Conservation (phyloP, 1,284 basidiomycete species). For the Pseudomicrostroma phylloplanum region DNA sequence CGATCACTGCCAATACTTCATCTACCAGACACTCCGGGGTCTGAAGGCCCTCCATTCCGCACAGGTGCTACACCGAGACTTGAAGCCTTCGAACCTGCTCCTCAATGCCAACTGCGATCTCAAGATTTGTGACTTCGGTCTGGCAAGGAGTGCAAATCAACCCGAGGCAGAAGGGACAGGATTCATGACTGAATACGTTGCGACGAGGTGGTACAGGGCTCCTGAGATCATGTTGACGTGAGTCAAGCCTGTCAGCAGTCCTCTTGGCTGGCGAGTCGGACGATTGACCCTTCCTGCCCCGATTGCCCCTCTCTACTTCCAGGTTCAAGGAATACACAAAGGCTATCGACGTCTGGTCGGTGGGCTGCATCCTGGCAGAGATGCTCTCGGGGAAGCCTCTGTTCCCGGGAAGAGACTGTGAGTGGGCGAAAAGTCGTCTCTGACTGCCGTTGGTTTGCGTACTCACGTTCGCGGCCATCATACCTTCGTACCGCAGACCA, state of each 20-base stretch:
- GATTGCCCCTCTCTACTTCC: background rate
- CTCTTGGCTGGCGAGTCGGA: too few species aligned
- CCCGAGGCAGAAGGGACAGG: conserved; percentile 47
- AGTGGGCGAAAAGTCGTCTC: conserved; percentile 7
- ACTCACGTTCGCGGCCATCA: background rate
- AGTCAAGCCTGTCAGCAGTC: conserved; percentile 5
- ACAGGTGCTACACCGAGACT: conserved; percentile 47
- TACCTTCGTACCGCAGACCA: conserved; percentile 29
- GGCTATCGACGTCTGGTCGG: conserved; percentile 65
- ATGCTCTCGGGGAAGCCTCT: conserved; percentile 84
- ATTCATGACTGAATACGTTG: conserved; percentile 51
- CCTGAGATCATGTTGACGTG: conserved; percentile 50
- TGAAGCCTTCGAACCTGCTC: conserved; percentile 46
- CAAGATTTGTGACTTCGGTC: conserved; percentile 51
- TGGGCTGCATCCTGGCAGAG: conserved; percentile 86
- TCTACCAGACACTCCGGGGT: conserved; percentile 63
- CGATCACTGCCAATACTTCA: conserved; percentile 90
- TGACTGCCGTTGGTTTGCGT: too few species aligned
- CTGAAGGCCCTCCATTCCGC: conserved; percentile 50
- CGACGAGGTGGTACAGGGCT: conserved; percentile 49
- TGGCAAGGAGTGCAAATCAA: conserved; percentile 46
- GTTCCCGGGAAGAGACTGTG: conserved; percentile 65
- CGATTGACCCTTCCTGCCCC: background rate
- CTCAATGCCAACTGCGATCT: conserved; percentile 49
- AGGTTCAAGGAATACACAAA: conserved; percentile 51